These are phyloP conservation scores for Chlamydomonas schloesseri DNA, from an alignment of 139 green algal species.

Conservation along the genomic window DNA sequence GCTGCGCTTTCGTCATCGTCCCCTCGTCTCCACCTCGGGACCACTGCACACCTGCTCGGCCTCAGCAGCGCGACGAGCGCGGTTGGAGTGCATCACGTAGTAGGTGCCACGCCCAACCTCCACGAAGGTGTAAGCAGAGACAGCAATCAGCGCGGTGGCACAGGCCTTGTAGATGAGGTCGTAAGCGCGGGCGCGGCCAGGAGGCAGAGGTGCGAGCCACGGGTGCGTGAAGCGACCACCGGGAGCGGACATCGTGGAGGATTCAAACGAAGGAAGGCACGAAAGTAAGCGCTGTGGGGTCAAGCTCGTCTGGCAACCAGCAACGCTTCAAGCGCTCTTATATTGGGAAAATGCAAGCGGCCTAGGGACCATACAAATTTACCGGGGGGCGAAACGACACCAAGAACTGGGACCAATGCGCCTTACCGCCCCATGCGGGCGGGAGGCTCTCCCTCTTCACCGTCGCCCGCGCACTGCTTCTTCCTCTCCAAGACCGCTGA, in stretches of 20 bases:
- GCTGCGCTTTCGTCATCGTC: not conserved
- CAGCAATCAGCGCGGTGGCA: conserved; percentile 33
- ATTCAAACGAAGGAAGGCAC: too few relatives aligned
- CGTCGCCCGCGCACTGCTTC: not conserved
- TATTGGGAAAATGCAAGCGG: too few relatives aligned
- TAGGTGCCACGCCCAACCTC: conserved; percentile 54
- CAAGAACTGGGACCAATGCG: too few relatives aligned
- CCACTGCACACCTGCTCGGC: conserved; percentile 11
- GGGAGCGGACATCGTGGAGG: too few relatives aligned
- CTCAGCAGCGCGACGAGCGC: not conserved
- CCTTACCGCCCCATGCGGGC: too few relatives aligned
- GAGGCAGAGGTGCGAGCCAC: conserved; percentile 49
- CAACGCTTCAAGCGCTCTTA: too few relatives aligned
- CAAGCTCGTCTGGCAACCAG: too few relatives aligned
- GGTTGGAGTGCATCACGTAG: conserved; percentile 54
- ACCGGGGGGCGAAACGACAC: too few relatives aligned
- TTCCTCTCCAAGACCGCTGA: conserved; percentile 37
- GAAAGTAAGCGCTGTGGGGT: too few relatives aligned
- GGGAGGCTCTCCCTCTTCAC: too few relatives aligned
- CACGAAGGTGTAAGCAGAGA: conserved; percentile 44
- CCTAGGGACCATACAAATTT: too few relatives aligned
- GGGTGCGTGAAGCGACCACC: conserved; percentile 49
- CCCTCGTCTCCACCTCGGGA: not conserved
- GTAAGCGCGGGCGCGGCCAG: conserved; percentile 44
- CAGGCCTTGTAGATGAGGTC: conserved; percentile 54